A percentile compares a stretch with the other conserved stretches of the same genome.
Evolutionary conservation across 225 moss, liverwort and hornwort species (phyloP).

Genomic region (Climacium dendroides): DNA sequence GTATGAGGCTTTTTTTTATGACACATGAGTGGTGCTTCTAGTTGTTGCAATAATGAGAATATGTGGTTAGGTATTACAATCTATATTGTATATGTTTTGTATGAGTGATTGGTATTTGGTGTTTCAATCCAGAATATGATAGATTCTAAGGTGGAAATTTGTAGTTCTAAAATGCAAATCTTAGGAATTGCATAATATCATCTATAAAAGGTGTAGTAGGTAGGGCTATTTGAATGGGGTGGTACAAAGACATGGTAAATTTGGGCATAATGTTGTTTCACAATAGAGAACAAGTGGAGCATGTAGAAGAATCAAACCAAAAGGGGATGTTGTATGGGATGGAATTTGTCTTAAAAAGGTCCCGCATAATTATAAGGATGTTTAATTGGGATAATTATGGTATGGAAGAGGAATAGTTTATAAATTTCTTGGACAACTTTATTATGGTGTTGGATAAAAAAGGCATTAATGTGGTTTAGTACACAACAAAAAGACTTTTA

Average conservation of each 20-base stretch:
- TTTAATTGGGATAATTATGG: background rate
- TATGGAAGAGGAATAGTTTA: background rate
- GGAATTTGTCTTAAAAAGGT: fast-evolving
- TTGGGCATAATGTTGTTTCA: background rate
- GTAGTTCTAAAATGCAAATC: background rate
- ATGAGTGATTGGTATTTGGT: background rate
- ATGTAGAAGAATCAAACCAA: background rate
- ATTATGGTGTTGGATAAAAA: background rate
- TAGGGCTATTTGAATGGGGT: fast-evolving
- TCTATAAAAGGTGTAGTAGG: fast-evolving
- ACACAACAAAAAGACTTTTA: fast-evolving
- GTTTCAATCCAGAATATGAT: too few species aligned
- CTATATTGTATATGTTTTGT: background rate
- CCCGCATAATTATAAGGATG: fast-evolving
- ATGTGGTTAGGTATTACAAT: background rate
- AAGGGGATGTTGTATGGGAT: background rate
- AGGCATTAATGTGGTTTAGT: fast-evolving
- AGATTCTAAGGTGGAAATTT: background rate
- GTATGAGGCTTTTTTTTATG: too few species aligned
- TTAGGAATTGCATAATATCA: background rate
- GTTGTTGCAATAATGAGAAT: too few species aligned
- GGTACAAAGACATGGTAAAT: background rate
- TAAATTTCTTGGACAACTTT: background rate
- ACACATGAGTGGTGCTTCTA: background rate
- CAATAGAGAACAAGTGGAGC: fast-evolving